Base-by-base conservation (phyloP, 495 filamentous ascomycete genomes). In the Viridothelium virens region DNA sequence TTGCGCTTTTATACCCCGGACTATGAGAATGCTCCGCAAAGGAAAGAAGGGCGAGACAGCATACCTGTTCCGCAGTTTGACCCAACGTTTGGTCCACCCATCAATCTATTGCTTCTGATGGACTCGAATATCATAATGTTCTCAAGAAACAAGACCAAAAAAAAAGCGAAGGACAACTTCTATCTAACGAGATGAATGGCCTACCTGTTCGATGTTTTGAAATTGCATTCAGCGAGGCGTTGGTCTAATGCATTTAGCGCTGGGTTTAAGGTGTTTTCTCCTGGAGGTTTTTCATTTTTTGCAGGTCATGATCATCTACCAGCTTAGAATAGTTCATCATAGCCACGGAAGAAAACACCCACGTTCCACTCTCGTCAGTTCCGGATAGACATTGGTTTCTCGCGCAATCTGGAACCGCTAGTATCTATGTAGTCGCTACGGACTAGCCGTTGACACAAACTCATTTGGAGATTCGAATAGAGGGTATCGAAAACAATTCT, bases 191-290 rank as follows among this genome's bases (percentile, higher is more conserved):
- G 18, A 53, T n/a, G 48, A 53, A 53, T 5, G 18, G 1, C 16
- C 11, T 18, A 53, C 18, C 48, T 53, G n/a, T 14, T 36, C 25
- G 14, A 7, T 59, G 53, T 4, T 36, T 59, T 59, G 25, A 7
- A 59, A 14, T 18, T 36, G 53, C 53, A 59, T 59, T 59, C 6
- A 18, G 53, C 7, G 31, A 59, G 53, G 53, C 31, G 7, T 59
- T 11, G 11, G 5, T 59, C 25, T 33, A 10, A 36, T 59, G 53
- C 53, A 59, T 59, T 59, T 59, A 59, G 53, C 53, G 53, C 36
- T 59, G 18, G 53, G 53, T 3, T 36, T 34, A 9, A 9, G 7
- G 48, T 34, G 11, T 7, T 36, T 11, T 11, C 3, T n/a, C 11
- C 7, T 36, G 11, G 48, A 53, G n/a, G 48, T 1, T 53, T 53